phyloP scores from a whole-genome alignment of 495 filamentous ascomycete genomes.

The Lasiosphaeriaceae sp. region DNA sequence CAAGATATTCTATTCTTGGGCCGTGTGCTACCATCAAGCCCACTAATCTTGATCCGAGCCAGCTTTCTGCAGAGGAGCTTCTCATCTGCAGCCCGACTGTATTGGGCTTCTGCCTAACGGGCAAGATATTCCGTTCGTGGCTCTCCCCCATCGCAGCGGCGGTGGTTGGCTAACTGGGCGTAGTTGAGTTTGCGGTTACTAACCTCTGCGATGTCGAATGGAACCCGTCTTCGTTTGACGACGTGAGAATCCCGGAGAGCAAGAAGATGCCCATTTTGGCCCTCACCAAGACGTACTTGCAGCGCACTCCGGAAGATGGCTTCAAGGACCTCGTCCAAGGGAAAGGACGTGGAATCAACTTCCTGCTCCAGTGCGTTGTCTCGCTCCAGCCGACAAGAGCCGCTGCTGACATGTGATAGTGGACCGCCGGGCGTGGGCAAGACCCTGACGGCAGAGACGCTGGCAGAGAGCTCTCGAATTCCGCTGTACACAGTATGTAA shows the following conservation, averaged over 20 bases:
- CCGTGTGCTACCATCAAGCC: too few species aligned
- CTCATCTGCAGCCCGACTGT: too few species aligned
- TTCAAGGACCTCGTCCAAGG: slow-evolving; percentile 14
- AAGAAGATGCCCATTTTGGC: slow-evolving; percentile 8
- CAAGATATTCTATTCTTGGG: too few species aligned
- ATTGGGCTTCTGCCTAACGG: too few species aligned
- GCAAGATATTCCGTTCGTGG: neutral
- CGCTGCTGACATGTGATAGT: slow-evolving; percentile 7
- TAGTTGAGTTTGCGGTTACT: slow-evolving; percentile 5
- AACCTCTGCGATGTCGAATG: slow-evolving; percentile 4
- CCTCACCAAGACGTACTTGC: slow-evolving; percentile 6
- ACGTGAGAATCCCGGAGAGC: slow-evolving; percentile 4
- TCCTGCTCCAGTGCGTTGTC: slow-evolving; percentile 12
- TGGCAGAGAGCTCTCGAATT: slow-evolving; percentile 6
- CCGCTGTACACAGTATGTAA: slow-evolving; percentile 10
- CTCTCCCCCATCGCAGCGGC: neutral
- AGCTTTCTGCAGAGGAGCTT: too few species aligned
- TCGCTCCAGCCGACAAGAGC: neutral
- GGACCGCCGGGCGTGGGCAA: slow-evolving; percentile 12
- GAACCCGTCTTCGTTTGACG: slow-evolving; percentile 7
- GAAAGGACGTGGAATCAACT: slow-evolving; percentile 14
- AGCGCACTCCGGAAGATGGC: slow-evolving; percentile 2
- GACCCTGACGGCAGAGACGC: slow-evolving; percentile 12
- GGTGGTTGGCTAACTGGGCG: neutral
- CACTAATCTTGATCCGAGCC: too few species aligned